Evolutionary conservation across 768 basidiomycete species (phyloP), one percentile per base, ranked within the genome.

Genomic region (Neoboletus brunneissimus): DNA sequence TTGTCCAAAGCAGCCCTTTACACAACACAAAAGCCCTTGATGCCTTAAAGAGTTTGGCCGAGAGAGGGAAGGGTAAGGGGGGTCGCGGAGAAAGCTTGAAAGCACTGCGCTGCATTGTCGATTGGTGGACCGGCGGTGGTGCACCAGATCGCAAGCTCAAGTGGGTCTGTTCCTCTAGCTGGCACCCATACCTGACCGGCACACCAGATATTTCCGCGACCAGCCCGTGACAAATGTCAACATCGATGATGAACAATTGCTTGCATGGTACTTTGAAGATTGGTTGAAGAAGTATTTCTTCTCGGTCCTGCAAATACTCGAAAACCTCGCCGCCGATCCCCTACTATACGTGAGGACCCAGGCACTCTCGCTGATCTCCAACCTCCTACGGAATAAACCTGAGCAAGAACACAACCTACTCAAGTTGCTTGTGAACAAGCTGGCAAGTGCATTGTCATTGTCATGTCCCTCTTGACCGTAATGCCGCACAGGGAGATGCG

Each of bases 231-330:
- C 76, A 1, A 86, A 88, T 68, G 80, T 83, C 0, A 72, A 74
- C 18, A 77, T 83, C 29, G 86, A 87, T 0, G 89, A 95, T 54
- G 77, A 83, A 50, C 83, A 91, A 68, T 73, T 98, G 0, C 64
- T 94, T 6, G 55, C 88, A 4, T 98, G 90, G 87, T 88, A 88
- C 58, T 98, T 97, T 70, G 97, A 99, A 71, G 96, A 98, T 64
- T 98, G 93, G 91, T 70, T 98, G 48, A 99, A 99, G 74, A 94
- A 94, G 61, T 98, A 88, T 71, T 98, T 97, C 75, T 98, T 96
- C 74, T 86, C 87, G 2, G 72, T 97, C 38, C 81, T 98, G 4
- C 91, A 96, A 69, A 84, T 91, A 38, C 83, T 98, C 18, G 96
- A 99, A 82, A 81, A 80, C 3, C 79, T 95, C 48, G 87, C 90